Conservation (phyloP, 495 filamentous ascomycete species). For the Aspergillus cristatus region DNA sequence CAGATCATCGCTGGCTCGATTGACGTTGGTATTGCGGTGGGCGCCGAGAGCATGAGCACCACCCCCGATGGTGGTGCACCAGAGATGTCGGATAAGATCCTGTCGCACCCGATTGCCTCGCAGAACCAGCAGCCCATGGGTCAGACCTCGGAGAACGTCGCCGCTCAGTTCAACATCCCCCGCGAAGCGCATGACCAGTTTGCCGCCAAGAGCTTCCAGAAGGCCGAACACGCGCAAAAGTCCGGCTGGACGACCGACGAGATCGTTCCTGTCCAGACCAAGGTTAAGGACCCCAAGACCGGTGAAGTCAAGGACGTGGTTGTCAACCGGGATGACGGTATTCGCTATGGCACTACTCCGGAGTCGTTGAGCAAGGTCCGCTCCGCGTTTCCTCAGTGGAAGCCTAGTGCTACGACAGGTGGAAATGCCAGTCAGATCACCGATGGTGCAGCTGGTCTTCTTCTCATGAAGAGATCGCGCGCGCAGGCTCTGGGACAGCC, state of each 20-base stretch:
- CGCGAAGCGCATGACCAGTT: conserved; percentile 72
- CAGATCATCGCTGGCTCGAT: conserved; percentile 75
- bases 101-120: conserved; percentile 57
- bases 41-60: conserved; percentile 79
- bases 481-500: conserved; percentile 78
- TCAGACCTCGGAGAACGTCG: conserved; percentile 92
- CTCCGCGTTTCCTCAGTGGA: conserved; percentile 80
- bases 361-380: conserved; percentile 76
- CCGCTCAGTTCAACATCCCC: conserved; percentile 70
- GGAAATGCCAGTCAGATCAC: conserved; percentile 93
- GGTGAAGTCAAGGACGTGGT: conserved; percentile 69
- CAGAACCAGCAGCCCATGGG: conserved; percentile 94
- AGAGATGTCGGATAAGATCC: conserved; percentile 66
- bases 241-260: conserved; percentile 86
- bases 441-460: conserved; percentile 81
- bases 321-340: conserved; percentile 79
- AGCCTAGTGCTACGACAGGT: conserved; percentile 75
- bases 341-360: conserved; percentile 79
- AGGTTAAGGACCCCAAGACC: conserved; percentile 70
- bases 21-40: conserved; percentile 78
- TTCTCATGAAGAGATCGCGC: conserved; percentile 87
- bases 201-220: conserved; percentile 73
- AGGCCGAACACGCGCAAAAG: conserved; percentile 86
- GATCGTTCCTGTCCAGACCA: conserved; percentile 77
- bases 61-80: conserved; percentile 60